phyloP scores from a whole-genome alignment of 164 flowering plant species.

The Santalum album region DNA sequence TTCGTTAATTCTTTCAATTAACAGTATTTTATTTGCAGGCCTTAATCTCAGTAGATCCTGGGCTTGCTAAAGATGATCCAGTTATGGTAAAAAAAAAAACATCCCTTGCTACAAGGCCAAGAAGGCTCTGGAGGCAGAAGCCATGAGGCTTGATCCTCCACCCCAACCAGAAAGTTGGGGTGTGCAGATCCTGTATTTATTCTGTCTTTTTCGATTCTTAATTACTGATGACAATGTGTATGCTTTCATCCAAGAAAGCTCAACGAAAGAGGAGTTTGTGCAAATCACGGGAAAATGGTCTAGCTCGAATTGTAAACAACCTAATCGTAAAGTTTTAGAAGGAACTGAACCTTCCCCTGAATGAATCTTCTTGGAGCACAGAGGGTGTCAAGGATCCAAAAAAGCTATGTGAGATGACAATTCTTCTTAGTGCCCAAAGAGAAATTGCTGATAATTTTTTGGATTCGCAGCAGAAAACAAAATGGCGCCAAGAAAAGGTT shows the following conservation, averaged over 20 bases:
- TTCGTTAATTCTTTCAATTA: background rate
- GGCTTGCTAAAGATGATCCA: slow-evolving; percentile 84
- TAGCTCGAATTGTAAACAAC: slow-evolving; percentile 1
- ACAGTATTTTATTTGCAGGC: slow-evolving; percentile 41
- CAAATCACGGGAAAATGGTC: background rate
- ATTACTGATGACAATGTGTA: background rate
- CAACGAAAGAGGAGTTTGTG: too few relatives aligned
- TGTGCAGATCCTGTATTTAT: too few relatives aligned
- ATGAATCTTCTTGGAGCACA: slow-evolving; percentile 74
- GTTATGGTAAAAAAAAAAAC: slow-evolving; percentile 73
- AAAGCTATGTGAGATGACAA: slow-evolving; percentile 79
- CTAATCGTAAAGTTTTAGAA: slow-evolving; percentile 24
- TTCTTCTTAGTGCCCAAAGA: slow-evolving; percentile 89
- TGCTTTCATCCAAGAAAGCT: background rate
- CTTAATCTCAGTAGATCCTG: slow-evolving; percentile 76
- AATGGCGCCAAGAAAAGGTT: slow-evolving; percentile 97
- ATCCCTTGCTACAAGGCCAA: slow-evolving; percentile 78
- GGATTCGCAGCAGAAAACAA: slow-evolving; percentile 85
- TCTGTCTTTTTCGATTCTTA: background rate
- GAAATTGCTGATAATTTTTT: slow-evolving; percentile 79
- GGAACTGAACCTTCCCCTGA: slow-evolving; percentile 80
- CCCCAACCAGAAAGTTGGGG: slow-evolving; percentile 92
- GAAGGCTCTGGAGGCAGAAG: slow-evolving; percentile 77
- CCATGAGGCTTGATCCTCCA: slow-evolving; percentile 79
- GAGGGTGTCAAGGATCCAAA: slow-evolving; percentile 85